Conservation (phyloP, 257 asterid species). For the Solanum lignicaule region DNA sequence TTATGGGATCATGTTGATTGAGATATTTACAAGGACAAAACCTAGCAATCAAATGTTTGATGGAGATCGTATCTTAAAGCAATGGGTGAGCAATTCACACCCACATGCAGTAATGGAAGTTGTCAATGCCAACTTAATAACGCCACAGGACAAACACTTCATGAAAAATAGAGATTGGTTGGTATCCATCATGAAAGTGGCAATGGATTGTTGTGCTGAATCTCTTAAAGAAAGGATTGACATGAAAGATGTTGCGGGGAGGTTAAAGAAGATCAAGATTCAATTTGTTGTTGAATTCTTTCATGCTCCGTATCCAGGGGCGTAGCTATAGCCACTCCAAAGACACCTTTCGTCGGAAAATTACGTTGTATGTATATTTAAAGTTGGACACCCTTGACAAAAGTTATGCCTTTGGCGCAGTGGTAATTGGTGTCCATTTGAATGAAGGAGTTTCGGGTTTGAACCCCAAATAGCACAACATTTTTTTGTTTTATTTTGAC, state of each 20-base stretch:
- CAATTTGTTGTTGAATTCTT: background rate
- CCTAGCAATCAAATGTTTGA: background rate
- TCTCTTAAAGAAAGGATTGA: background rate
- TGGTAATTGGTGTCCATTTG: too few species aligned
- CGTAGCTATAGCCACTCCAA: too few species aligned
- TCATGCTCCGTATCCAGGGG: too few species aligned
- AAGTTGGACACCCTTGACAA: too few species aligned
- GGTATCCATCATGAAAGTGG: too few species aligned
- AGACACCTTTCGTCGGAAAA: too few species aligned
- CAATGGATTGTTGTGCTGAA: background rate
- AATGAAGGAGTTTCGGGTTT: too few species aligned
- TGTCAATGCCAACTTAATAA: conserved; percentile 3
- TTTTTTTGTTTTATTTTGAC: too few species aligned
- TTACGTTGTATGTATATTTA: too few species aligned
- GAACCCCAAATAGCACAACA: too few species aligned
- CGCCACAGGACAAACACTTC: background rate
- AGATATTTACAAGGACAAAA: background rate
- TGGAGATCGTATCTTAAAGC: conserved; percentile 14
- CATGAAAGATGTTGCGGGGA: background rate
- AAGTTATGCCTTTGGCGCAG: too few species aligned
- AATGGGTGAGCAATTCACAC: conserved; percentile 1
- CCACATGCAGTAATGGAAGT: background rate
- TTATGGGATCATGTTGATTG: background rate
- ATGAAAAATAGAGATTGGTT: background rate
- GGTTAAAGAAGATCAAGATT: background rate